phyloP scores from a whole-genome alignment of 2,329 filamentous ascomycete genomes.

The Ploettnerulaceae sp. region DNA sequence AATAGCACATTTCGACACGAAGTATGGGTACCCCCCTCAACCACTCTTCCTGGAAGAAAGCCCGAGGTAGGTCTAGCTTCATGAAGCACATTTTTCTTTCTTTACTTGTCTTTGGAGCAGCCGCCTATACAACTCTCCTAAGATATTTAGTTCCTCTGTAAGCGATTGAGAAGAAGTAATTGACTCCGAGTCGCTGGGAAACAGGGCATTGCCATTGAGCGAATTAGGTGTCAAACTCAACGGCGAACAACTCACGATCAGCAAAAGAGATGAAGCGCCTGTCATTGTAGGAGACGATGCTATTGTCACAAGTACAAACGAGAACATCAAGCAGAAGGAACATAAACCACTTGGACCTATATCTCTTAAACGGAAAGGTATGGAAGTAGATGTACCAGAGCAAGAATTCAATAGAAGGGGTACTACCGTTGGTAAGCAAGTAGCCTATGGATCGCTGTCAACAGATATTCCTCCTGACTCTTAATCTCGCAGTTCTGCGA shows the following conservation, averaged over 20 bases:
- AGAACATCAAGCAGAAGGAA: neutral
- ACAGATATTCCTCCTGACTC: neutral
- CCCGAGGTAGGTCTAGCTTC: too few relatives aligned
- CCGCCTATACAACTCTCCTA: too few relatives aligned
- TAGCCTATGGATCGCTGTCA: constrained; percentile 20
- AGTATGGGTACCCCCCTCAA: constrained; percentile 79
- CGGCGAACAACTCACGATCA: constrained; percentile 64
- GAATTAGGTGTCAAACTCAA: constrained; percentile 58
- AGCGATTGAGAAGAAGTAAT: too few relatives aligned
- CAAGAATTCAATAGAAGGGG: constrained; percentile 44
- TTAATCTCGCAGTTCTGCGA: constrained; percentile 56
- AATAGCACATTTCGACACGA: constrained; percentile 65
- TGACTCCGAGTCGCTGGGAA: too few relatives aligned
- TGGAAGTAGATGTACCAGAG: constrained; percentile 33
- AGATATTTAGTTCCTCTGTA: too few relatives aligned
- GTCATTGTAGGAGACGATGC: neutral
- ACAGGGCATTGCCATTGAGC: constrained; percentile 44
- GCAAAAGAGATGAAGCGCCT: constrained; percentile 18
- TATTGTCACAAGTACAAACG: neutral
- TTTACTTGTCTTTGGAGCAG: too few relatives aligned
- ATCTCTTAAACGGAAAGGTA: constrained; percentile 28
- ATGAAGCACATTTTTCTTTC: too few relatives aligned
- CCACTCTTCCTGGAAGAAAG: constrained; percentile 56
- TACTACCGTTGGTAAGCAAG: constrained; percentile 47
- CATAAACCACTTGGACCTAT: constrained; percentile 19